Evolutionary conservation across 305 asterid genomes (phyloP).

Genomic region (Fraxinus floribunda): DNA sequence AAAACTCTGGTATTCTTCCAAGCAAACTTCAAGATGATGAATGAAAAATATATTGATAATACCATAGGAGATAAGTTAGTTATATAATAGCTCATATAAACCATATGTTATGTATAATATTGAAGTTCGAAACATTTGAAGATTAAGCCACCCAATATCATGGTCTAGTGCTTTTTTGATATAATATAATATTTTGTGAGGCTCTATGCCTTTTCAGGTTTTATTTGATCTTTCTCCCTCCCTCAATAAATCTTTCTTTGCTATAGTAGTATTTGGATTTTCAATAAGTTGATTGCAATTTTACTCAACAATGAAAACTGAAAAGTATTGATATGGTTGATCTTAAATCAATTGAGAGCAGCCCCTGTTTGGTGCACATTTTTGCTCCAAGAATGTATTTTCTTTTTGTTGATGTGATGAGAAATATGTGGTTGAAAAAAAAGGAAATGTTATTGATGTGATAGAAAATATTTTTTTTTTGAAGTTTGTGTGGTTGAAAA

Average conservation of each 20-base stretch:
- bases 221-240: not conserved
- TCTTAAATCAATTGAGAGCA: not conserved
- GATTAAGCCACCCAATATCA: not conserved
- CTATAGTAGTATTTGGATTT: not conserved
- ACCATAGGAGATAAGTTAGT: constrained; percentile 1
- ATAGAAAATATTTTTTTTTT: too few relatives aligned
- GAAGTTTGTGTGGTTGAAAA: too few relatives aligned
- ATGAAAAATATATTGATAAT: constrained; percentile 9
- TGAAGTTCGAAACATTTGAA: not conserved
- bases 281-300: not conserved
- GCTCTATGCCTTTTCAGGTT: not conserved
- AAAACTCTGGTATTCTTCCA: constrained; percentile 50
- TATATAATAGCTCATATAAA: not conserved
- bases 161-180: not conserved
- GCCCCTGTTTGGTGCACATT: not conserved
- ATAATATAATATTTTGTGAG: not conserved
- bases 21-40: constrained; percentile 32
- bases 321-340: not conserved
- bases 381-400: too few relatives aligned
- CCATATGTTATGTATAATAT: not conserved
- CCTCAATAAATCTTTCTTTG: not conserved
- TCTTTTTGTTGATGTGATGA: too few relatives aligned
- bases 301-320: not conserved
- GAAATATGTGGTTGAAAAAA: too few relatives aligned
- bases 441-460: too few relatives aligned